Base-by-base conservation (phyloP, 495 filamentous ascomycete species). In the Staphylotrichum longicolle region DNA sequence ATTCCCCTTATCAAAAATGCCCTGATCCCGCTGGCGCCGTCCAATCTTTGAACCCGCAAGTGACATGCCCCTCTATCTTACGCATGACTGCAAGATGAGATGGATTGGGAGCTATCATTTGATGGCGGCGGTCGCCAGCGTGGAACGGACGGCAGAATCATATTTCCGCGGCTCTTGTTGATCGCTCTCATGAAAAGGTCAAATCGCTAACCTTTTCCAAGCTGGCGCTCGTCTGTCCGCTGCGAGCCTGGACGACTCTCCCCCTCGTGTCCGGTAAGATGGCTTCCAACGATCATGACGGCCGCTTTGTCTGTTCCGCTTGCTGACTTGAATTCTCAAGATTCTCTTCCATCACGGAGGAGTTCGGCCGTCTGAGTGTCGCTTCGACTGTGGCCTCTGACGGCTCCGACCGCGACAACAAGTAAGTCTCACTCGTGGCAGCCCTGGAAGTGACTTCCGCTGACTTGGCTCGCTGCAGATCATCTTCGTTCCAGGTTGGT, bases 251-350 rank as follows among this genome's bases (percentile, higher is more conserved):
- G n/a, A 30, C 33, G 53, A 53, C 5, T 56, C 60, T 5, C 52
- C 44, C 33, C 20, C 42, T 6, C 44, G 53, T 14, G 60, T 62
- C 32, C 60, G 52, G 60, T 61, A 61, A 61, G 51, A 41, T 37
- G 20, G 20, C 20, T 27, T 30, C 20, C 27, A 15, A 15, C 3
- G 2, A 3, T 4, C 33, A 37, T 34, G 41, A 20, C 6, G 11
- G 41, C 8, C 2, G 2, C 14, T 47, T 33, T 6, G 34, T 9
- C 20, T 33, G 27, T n/a, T 53, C 50, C 3, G 44, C 41, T 12
- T 14, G 45, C 50, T 61, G 45, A 61, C 52, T 4, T 27, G 33
- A 42, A 27, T 27, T 27, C 20, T 41, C 0, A 15, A 61, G 59
- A 0, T 62, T 62, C 40, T 62, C 60, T 7, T 32, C 60, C 30